Evolutionary conservation across 1,284 basidiomycete genomes (phyloP).

Genomic region (Tilletia horrida): DNA sequence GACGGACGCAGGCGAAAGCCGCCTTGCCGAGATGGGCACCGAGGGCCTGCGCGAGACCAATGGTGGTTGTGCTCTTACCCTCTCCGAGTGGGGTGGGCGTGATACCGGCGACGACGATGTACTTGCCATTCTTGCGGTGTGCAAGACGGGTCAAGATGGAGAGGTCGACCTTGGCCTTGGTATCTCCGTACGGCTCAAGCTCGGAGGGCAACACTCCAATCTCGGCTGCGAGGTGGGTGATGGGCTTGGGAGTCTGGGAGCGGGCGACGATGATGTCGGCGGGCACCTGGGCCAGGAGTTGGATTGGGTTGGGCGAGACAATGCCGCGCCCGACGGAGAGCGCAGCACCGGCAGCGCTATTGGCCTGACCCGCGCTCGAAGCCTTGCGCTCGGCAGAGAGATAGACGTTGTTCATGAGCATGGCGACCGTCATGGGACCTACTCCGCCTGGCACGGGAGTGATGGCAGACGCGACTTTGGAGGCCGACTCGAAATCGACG

Average conservation of each 20-base stretch:
- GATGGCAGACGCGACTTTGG: conserved; percentile 76
- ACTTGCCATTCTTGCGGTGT: conserved; percentile 89
- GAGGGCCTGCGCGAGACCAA: conserved; percentile 92
- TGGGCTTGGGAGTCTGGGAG: conserved; percentile 87
- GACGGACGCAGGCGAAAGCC: conserved; percentile 95
- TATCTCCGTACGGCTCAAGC: conserved; percentile 88
- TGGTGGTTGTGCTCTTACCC: conserved; percentile 98
- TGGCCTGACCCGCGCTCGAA: conserved; percentile 79
- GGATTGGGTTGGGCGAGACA: conserved; percentile 74
- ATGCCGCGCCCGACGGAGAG: conserved; percentile 64
- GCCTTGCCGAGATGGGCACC: conserved; percentile 89
- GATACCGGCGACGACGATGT: conserved; percentile 94
- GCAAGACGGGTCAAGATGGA: conserved; percentile 78
- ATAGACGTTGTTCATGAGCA: conserved; percentile 95
- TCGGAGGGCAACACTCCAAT: conserved; percentile 83
- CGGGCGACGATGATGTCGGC: conserved; percentile 90
- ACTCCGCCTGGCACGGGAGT: conserved; percentile 94
- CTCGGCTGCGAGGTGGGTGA: conserved; percentile 79
- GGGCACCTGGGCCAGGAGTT: conserved; percentile 72
- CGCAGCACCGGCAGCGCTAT: conserved; percentile 68
- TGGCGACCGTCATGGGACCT: conserved; percentile 97
- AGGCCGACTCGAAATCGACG: conserved; percentile 79
- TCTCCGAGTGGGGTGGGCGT: conserved; percentile 97
- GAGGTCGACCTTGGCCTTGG: conserved; percentile 96
- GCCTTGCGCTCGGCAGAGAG: conserved; percentile 67